These are phyloP conservation scores for Alternaria atra DNA, from an alignment of 2,329 filamentous ascomycete genomes.

Conservation along the genomic window DNA sequence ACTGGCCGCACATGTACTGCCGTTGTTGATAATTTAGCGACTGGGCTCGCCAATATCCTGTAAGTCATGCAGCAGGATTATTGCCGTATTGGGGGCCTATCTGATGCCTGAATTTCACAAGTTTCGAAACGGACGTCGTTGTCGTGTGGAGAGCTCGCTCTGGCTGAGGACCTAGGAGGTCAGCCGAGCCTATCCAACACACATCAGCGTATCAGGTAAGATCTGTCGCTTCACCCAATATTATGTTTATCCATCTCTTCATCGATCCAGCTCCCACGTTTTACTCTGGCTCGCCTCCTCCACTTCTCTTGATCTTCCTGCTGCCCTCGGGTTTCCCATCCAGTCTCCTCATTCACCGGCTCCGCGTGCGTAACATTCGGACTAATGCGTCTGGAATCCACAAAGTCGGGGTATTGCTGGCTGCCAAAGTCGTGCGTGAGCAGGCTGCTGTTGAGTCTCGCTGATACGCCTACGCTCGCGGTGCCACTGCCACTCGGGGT, in stretches of 20 bases:
- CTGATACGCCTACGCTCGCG: conserved; percentile 3
- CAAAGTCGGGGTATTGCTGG: conserved; percentile 40
- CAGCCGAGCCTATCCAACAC: background rate
- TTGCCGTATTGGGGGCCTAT: background rate
- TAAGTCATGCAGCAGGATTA: background rate
- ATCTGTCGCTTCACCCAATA: conserved; percentile 32
- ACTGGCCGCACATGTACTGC: background rate
- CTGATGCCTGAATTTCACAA: background rate
- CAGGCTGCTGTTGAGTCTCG: conserved; percentile 7
- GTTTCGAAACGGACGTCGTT: background rate
- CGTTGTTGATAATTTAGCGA: background rate
- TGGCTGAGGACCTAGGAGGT: background rate
- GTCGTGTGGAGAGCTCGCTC: background rate
- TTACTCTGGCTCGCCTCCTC: conserved; percentile 26
- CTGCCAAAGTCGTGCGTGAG: conserved; percentile 16
- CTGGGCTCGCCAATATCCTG: background rate
- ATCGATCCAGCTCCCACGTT: conserved; percentile 43
- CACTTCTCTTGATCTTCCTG: conserved; percentile 29
- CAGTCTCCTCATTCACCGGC: conserved; percentile 6
- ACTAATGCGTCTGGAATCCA: conserved; percentile 33
- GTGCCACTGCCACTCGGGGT: conserved; percentile 20
- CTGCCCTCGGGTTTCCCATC: conserved; percentile 26
- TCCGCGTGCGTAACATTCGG: conserved; percentile 38
- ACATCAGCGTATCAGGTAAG: background rate
- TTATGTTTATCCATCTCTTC: conserved; percentile 48